These are phyloP conservation scores for Trichoderma sp. DNA, from an alignment of 2,329 filamentous ascomycete genomes.

Conservation along the genomic window DNA sequence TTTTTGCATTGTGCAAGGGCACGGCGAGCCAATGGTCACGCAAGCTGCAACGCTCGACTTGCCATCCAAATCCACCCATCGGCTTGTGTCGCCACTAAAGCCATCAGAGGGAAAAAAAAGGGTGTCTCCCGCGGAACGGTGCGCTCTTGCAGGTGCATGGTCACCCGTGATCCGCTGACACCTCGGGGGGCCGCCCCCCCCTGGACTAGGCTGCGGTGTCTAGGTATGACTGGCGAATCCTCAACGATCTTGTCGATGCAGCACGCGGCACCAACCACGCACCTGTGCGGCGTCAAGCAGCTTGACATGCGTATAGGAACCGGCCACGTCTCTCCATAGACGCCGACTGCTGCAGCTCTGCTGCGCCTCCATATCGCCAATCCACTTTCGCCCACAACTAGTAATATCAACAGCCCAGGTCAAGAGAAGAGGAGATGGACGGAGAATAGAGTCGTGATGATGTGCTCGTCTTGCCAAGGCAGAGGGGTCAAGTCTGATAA, in stretches of 20 bases:
- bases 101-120: conserved; percentile 23
- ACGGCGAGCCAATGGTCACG: background rate
- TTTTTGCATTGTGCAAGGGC: background rate
- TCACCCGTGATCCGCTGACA: conserved; percentile 40
- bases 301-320: conserved; percentile 34
- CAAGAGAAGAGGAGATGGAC: background rate
- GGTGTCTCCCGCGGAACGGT: conserved; percentile 38
- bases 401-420: background rate
- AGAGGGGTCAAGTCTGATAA: conserved; percentile 1
- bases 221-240: background rate
- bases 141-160: conserved; percentile 43
- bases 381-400: conserved; percentile 2
- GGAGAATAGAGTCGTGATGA: background rate
- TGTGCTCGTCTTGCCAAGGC: background rate
- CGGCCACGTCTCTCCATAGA: conserved; percentile 37
- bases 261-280: conserved; percentile 2
- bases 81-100: conserved; percentile 27
- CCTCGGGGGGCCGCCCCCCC: conserved; percentile 26
- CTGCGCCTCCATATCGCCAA: conserved; percentile 27
- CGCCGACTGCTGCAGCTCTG: conserved; percentile 25
- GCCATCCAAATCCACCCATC: conserved; percentile 15
- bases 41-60: conserved; percentile 3
- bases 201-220: conserved; percentile 23
- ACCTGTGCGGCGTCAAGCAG: background rate
- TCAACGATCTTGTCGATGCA: conserved; percentile 10